These are phyloP conservation scores for Mycena haematopus DNA, from an alignment of 768 basidiomycete species.

Conservation along the genomic window DNA sequence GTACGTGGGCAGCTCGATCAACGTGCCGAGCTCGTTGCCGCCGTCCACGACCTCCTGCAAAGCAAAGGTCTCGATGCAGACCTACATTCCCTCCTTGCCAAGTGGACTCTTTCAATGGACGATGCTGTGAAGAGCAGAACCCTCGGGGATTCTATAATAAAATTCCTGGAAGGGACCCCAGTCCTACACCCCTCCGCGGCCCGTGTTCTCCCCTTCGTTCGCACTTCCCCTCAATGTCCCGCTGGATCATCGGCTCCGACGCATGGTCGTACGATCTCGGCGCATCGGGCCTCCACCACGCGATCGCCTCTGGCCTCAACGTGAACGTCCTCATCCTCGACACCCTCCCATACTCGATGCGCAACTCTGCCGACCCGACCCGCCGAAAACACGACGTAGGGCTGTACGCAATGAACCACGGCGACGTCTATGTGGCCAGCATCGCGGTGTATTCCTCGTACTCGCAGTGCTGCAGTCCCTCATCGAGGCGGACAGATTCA, in stretches of 20 bases:
- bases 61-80: conserved; percentile 53
- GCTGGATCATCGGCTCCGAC: conserved; percentile 99
- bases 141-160: conserved; percentile 63
- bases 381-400: conserved; percentile 96
- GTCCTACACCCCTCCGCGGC: conserved; percentile 52
- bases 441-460: conserved; percentile 97
- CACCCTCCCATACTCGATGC: conserved; percentile 85
- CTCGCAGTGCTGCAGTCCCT: conserved; percentile 91
- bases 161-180: conserved; percentile 50
- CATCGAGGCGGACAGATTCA: conserved; percentile 87
- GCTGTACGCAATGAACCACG: conserved; percentile 98
- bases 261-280: conserved; percentile 98
- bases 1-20: conserved; percentile 83
- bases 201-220: conserved; percentile 64
- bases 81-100: conserved; percentile 74
- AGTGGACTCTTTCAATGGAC: conserved; percentile 83
- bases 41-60: conserved; percentile 71
- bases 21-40: conserved; percentile 67
- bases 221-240: conserved; percentile 71
- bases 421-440: conserved; percentile 94
- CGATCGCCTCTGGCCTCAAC: conserved; percentile 88
- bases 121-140: conserved; percentile 66
- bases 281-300: conserved; percentile 93
- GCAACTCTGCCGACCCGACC: conserved; percentile 69
- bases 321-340: conserved; percentile 97